Conservation (phyloP, 345 rosid species). For the Pugionium cornutum region DNA sequence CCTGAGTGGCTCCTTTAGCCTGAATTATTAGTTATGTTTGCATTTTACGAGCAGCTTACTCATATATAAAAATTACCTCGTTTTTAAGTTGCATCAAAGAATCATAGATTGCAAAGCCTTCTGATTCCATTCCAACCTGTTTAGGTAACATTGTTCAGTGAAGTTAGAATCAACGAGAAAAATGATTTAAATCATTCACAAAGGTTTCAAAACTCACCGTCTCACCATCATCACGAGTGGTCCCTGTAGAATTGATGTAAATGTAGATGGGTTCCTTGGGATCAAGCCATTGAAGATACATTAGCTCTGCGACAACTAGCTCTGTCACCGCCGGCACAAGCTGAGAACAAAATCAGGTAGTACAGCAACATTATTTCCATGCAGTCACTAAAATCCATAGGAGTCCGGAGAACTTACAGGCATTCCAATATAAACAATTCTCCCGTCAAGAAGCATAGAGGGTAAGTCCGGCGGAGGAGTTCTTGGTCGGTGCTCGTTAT, state of each 20-base stretch:
- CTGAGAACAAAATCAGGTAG: constrained; percentile 47
- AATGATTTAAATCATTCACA: not conserved
- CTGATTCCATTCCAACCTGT: constrained; percentile 89
- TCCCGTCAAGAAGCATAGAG: constrained; percentile 70
- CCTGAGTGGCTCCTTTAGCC: not conserved
- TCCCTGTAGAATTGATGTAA: constrained; percentile 89
- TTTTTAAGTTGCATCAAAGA: constrained; percentile 68
- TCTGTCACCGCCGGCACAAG: constrained; percentile 86
- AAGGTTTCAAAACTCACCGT: constrained; percentile 48
- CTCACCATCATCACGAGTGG: constrained; percentile 89
- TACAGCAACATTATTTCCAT: not conserved
- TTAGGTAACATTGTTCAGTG: not conserved
- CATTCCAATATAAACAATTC: constrained; percentile 90
- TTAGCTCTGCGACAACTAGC: constrained; percentile 70
- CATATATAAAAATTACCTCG: constrained; percentile 46
- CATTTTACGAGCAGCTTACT: not conserved
- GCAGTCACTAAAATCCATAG: not conserved
- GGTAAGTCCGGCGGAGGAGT: constrained; percentile 83
- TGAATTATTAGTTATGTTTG: not conserved
- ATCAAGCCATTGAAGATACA: constrained; percentile 84
- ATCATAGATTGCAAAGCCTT: constrained; percentile 93
- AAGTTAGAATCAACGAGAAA: not conserved
- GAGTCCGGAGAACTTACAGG: constrained; percentile 55
- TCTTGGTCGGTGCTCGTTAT: constrained; percentile 59
- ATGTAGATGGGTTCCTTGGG: constrained; percentile 70